Percentiles rank a stretch among this genome's conserved stretches.
These are phyloP conservation scores for Gnomoniopsis sp. DNA, from an alignment of 2,329 filamentous ascomycete species.

Conservation along the genomic window DNA sequence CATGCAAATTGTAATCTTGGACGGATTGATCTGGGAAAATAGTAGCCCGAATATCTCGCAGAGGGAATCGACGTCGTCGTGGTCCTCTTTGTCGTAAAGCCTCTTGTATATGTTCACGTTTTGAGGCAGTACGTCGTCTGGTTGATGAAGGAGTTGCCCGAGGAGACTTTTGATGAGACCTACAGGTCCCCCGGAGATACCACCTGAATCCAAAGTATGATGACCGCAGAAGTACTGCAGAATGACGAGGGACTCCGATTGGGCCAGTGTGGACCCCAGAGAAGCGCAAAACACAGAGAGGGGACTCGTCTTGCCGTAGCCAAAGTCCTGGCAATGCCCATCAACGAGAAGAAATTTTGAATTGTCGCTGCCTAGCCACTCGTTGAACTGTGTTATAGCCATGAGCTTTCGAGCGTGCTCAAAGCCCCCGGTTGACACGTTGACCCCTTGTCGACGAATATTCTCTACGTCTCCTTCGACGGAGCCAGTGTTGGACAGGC, in stretches of 20 bases:
- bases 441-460: neutral
- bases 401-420: neutral
- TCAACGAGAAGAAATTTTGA: neutral
- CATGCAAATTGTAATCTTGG: slow-evolving; percentile 1
- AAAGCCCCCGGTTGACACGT: neutral
- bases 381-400: neutral
- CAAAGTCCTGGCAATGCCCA: neutral
- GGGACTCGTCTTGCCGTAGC: slow-evolving; percentile 2
- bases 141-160: neutral
- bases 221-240: slow-evolving; percentile 2
- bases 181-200: neutral
- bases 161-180: slow-evolving; percentile 1
- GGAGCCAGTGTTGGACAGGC: neutral
- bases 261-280: neutral
- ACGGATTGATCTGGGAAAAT: neutral
- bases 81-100: neutral
- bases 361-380: neutral
- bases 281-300: slow-evolving; percentile 4
- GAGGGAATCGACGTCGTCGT: neutral
- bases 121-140: neutral
- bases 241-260: neutral
- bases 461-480: neutral
- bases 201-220: neutral
- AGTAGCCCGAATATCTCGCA: neutral
- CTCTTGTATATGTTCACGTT: neutral